These are phyloP conservation scores for Talaromyces sp. DNA, from an alignment of 2,329 filamentous ascomycete genomes.

Conservation along the genomic window DNA sequence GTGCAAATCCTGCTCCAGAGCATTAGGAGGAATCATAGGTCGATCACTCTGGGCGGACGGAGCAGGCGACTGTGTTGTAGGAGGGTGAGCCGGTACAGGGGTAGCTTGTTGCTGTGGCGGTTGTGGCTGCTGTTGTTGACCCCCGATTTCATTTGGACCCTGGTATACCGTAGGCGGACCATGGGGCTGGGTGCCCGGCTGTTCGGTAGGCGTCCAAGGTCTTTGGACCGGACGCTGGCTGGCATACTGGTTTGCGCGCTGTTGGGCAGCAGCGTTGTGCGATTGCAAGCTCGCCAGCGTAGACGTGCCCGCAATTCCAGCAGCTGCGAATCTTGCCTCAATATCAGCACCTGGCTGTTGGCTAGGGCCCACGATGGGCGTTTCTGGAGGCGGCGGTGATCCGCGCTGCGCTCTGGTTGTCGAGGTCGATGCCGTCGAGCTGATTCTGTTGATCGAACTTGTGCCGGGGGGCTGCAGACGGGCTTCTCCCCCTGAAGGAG, in stretches of 20 bases:
- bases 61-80: slow-evolving; percentile 17
- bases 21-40: slow-evolving; percentile 52
- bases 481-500: slow-evolving; percentile 20
- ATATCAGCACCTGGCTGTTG: slow-evolving; percentile 71
- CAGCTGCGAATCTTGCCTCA: slow-evolving; percentile 83
- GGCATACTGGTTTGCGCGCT: slow-evolving; percentile 73
- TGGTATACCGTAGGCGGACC: slow-evolving; percentile 90
- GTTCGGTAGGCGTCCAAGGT: slow-evolving; percentile 93
- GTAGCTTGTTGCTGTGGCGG: slow-evolving; percentile 17
- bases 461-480: slow-evolving; percentile 46
- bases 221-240: slow-evolving; percentile 47
- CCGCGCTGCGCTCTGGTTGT: slow-evolving; percentile 88
- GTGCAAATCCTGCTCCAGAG: slow-evolving; percentile 81
- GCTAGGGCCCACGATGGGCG: slow-evolving; percentile 70
- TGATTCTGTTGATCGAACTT: slow-evolving; percentile 54
- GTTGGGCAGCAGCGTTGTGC: slow-evolving; percentile 74
- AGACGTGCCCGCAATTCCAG: slow-evolving; percentile 79
- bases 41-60: slow-evolving; percentile 1
- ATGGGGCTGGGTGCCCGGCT: slow-evolving; percentile 77
- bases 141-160: slow-evolving; percentile 63
- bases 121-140: slow-evolving; percentile 27
- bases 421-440: slow-evolving; percentile 84
- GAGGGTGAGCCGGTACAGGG: slow-evolving; percentile 17
- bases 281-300: slow-evolving; percentile 70
- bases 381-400: slow-evolving; percentile 91